Base-by-base conservation (phyloP, 1,139 yeast genomes). In the Pneumocystis sp. region DNA sequence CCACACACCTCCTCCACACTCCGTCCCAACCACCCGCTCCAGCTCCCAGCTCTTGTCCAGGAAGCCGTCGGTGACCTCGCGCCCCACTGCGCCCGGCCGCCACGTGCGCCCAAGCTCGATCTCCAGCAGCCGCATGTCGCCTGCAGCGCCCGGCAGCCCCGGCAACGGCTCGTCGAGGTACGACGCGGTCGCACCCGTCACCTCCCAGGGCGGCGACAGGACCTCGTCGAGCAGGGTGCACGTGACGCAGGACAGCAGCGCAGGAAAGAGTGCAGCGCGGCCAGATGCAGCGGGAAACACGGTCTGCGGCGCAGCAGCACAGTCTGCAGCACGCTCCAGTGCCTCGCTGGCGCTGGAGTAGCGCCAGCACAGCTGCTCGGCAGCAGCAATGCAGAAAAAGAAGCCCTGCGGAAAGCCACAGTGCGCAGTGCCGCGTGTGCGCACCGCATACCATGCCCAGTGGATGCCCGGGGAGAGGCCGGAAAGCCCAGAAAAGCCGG, bases 1-100 rank as follows among this genome's bases (percentile, higher is more conserved):
- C 10, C 15, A 25, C 8, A 25, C 21, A 50, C 57, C 34, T 15
- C 64, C 64, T 15, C 37, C 31, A 44, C 63, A 45, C 10, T 17
- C 56, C 4, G 15, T 2, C 8, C 5, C 64, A 2, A 73, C 63
- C 21, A 76, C 64, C n/a, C 75, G 71, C 31, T 72, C 69, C 45
- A 81, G 68, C 67, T 78, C 80, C 78, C 81, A 76, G 6, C 81
- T 74, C 67, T 79, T 80, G 70, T 81, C 83, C 29, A 76, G 65
- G 39, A 75, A 76, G 65, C 79, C 79, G 29, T 71, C 70, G 61
- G 81, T 80, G 62, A 73, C 71, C 64, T 75, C 74, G 1, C 72
- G 71, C 0, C 75, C 71, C 3, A 73, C 66, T 3, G 75, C 77
- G 64, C 72, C 77, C 34, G 70, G 80, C 70, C 71, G 72, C 67